Evolutionary conservation across 2,329 filamentous ascomycete genomes (phyloP).

Genomic region (Beauveria scarabaeidicola): DNA sequence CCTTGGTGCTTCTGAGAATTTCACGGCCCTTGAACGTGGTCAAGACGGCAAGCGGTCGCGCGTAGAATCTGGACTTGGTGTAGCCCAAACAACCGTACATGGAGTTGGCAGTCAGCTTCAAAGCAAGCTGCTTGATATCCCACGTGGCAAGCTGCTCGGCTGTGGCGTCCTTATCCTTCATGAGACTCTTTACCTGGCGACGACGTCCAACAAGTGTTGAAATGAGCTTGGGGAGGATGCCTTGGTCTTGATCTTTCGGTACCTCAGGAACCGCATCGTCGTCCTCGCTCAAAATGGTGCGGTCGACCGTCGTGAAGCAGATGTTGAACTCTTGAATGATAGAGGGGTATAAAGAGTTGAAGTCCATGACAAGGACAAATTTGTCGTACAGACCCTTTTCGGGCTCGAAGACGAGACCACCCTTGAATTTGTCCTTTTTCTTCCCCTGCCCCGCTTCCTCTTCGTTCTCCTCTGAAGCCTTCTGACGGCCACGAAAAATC

Average conservation of each 20-base stretch:
- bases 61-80: slow-evolving; percentile 94
- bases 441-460: slow-evolving; percentile 68
- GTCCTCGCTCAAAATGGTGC: slow-evolving; percentile 58
- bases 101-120: slow-evolving; percentile 97
- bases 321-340: slow-evolving; percentile 99
- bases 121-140: slow-evolving; percentile 95
- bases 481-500: slow-evolving; percentile 65
- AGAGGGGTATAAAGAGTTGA: slow-evolving; percentile 96
- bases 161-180: slow-evolving; percentile 89
- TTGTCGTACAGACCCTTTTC: slow-evolving; percentile 97
- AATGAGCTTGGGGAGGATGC: slow-evolving; percentile 85
- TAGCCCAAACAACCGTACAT: slow-evolving; percentile 99
- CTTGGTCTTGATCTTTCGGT: slow-evolving; percentile 66
- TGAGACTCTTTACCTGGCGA: slow-evolving; percentile 87
- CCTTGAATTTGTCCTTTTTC: slow-evolving; percentile 99
- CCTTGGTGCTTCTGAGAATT: slow-evolving; percentile 92
- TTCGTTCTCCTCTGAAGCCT: slow-evolving; percentile 62
- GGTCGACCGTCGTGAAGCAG: slow-evolving; percentile 94
- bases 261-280: slow-evolving; percentile 87
- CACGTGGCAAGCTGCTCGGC: slow-evolving; percentile 82
- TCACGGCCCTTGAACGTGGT: slow-evolving; percentile 97
- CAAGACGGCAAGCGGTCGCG: slow-evolving; percentile 85
- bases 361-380: slow-evolving; percentile 98
- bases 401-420: slow-evolving; percentile 94
- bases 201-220: slow-evolving; percentile 82